phyloP scores from a whole-genome alignment of 345 rosid genomes.

The Litchi chinensis region DNA sequence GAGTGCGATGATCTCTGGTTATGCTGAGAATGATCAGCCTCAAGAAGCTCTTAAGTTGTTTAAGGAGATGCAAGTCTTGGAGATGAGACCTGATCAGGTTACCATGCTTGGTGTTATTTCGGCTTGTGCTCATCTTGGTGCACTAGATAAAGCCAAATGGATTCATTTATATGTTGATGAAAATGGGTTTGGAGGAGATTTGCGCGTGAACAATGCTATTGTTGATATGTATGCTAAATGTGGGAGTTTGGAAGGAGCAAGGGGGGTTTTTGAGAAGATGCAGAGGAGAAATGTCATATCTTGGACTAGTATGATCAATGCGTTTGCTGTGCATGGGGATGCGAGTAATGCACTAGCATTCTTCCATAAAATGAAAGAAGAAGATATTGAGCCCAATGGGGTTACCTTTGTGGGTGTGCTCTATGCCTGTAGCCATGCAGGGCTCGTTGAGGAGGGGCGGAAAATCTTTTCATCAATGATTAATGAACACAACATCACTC shows the following conservation, averaged over 20 bases:
- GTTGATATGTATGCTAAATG: constrained; percentile 71
- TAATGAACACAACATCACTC: constrained; percentile 40
- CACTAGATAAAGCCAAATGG: constrained; percentile 49
- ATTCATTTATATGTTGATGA: constrained; percentile 40
- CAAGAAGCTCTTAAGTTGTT: constrained; percentile 57
- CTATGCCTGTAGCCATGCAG: constrained; percentile 66
- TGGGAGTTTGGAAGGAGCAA: constrained; percentile 55
- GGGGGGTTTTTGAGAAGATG: constrained; percentile 49
- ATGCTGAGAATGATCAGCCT: constrained; percentile 65
- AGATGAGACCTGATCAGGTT: constrained; percentile 48
- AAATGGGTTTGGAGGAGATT: constrained; percentile 38
- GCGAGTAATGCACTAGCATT: constrained; percentile 39
- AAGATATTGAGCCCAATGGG: constrained; percentile 41
- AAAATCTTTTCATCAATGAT: constrained; percentile 52
- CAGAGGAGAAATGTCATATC: constrained; percentile 47
- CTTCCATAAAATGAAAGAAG: constrained; percentile 49
- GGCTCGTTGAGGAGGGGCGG: constrained; percentile 61
- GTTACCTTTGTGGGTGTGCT: constrained; percentile 54
- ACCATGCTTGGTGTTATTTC: constrained; percentile 57
- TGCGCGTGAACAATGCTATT: constrained; percentile 47
- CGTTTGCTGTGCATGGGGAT: constrained; percentile 60
- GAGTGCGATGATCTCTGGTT: constrained; percentile 78
- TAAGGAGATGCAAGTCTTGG: constrained; percentile 37
- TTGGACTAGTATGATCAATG: constrained; percentile 63
- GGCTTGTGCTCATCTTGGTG: constrained; percentile 52